Conservation (phyloP, 1,139 yeast genomes). For the Candida gigantensis region DNA sequence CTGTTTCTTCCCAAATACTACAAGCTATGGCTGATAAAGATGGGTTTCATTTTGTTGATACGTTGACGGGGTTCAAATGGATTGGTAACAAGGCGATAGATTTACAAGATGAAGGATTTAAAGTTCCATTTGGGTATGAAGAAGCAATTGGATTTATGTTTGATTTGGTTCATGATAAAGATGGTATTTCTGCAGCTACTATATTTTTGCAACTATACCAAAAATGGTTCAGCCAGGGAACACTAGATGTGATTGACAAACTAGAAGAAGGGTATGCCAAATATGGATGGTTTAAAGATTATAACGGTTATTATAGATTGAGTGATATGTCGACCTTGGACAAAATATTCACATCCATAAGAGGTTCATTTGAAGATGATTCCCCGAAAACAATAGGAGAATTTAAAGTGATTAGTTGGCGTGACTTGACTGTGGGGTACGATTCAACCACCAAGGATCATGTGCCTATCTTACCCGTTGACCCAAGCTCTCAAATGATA, state of each 20-base stretch:
- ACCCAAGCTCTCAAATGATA: constrained; percentile 80
- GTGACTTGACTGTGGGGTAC: constrained; percentile 83
- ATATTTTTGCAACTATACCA: constrained; percentile 76
- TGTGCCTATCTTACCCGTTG: constrained; percentile 68
- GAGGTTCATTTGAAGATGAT: constrained; percentile 40
- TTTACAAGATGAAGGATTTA: constrained; percentile 59
- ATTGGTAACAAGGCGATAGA: constrained; percentile 87
- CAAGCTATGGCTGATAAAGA: constrained; percentile 63
- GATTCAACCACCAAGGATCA: constrained; percentile 66
- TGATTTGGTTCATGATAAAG: constrained; percentile 84
- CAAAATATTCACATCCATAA: constrained; percentile 51
- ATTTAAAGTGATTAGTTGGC: constrained; percentile 62
- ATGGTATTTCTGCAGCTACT: constrained; percentile 81
- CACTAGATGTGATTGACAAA: constrained; percentile 42
- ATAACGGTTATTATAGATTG: constrained; percentile 82
- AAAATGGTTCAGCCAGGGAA: constrained; percentile 42
- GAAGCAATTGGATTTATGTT: constrained; percentile 98
- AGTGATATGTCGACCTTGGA: constrained; percentile 52
- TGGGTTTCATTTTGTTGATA: constrained; percentile 71
- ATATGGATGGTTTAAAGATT: constrained; percentile 81
- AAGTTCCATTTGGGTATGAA: constrained; percentile 88
- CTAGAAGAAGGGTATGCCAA: constrained; percentile 58
- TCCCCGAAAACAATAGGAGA: constrained; percentile 51
- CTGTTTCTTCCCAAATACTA: constrained; percentile 87
- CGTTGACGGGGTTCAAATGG: constrained; percentile 97